phyloP scores from a whole-genome alignment of 2,329 filamentous ascomycete species.

The Incumbomyces lentus region DNA sequence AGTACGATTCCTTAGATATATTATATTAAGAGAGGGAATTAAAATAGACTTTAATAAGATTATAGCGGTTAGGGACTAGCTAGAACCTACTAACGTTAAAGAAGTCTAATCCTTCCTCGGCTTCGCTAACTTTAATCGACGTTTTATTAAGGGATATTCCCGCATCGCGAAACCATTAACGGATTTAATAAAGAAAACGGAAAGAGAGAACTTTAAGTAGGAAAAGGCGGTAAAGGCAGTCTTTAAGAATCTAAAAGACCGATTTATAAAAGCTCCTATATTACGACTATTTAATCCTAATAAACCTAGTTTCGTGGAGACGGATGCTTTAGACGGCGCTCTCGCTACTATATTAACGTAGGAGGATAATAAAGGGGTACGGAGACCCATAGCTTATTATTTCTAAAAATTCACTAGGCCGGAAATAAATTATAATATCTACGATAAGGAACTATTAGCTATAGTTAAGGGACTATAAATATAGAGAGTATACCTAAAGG shows the following conservation, averaged over 20 bases:
- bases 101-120: constrained; percentile 23
- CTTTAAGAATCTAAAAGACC: constrained; percentile 8
- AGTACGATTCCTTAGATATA: constrained; percentile 25
- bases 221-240: not conserved
- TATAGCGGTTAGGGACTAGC: constrained; percentile 20
- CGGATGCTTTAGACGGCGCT: constrained; percentile 9
- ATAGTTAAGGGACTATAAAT: constrained; percentile 12
- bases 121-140: constrained; percentile 25
- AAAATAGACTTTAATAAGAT: constrained; percentile 22
- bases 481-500: constrained; percentile 15
- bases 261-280: constrained; percentile 8
- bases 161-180: constrained; percentile 16
- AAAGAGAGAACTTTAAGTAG: constrained; percentile 5
- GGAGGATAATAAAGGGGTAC: constrained; percentile 4
- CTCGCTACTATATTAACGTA: constrained; percentile 9
- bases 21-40: constrained; percentile 22
- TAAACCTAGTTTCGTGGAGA: constrained; percentile 10
- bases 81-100: constrained; percentile 14
- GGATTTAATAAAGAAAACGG: constrained; percentile 10
- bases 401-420: constrained; percentile 7
- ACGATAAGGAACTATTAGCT: constrained; percentile 17
- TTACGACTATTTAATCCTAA: constrained; percentile 13
- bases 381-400: constrained; percentile 8
- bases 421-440: constrained; percentile 13
- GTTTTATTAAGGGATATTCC: constrained; percentile 23